Evolutionary conservation across 129 eudicot species (phyloP).

Genomic region (Lonicera japonica): DNA sequence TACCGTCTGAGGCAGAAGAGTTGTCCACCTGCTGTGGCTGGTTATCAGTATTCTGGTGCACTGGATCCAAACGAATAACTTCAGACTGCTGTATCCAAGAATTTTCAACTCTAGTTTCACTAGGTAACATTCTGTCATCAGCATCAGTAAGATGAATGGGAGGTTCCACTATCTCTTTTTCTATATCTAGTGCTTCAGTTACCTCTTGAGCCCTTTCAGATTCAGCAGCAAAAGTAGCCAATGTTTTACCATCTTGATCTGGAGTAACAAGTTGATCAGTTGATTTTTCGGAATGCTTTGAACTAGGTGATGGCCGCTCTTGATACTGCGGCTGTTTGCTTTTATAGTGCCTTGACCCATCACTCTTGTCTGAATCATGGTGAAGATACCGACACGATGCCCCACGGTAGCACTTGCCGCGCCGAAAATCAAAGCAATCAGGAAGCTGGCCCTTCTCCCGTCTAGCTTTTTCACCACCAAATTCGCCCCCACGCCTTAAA

Average conservation of each 20-base stretch:
- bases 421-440: slow-evolving; percentile 51
- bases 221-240: slow-evolving; percentile 9
- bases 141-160: slow-evolving; percentile 15
- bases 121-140: slow-evolving; percentile 10
- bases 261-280: neutral
- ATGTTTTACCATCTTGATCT: slow-evolving; percentile 5
- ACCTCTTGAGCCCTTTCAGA: slow-evolving; percentile 16
- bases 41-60: slow-evolving; percentile 22
- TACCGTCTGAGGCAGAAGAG: neutral
- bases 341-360: slow-evolving; percentile 30
- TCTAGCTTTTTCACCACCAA: slow-evolving; percentile 40
- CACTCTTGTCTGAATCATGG: slow-evolving; percentile 40
- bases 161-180: slow-evolving; percentile 25
- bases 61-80: slow-evolving; percentile 15
- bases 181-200: slow-evolving; percentile 10
- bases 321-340: slow-evolving; percentile 35
- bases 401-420: slow-evolving; percentile 73
- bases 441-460: slow-evolving; percentile 38
- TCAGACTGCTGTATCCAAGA: slow-evolving; percentile 11
- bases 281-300: no score
- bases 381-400: slow-evolving; percentile 59
- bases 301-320: no score
- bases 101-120: slow-evolving; percentile 2
- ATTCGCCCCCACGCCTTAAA: slow-evolving; percentile 34
- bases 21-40: slow-evolving; percentile 9